Evolutionary conservation across 331 rosid species (phyloP).

Genomic region (Prunus yedoensis): DNA sequence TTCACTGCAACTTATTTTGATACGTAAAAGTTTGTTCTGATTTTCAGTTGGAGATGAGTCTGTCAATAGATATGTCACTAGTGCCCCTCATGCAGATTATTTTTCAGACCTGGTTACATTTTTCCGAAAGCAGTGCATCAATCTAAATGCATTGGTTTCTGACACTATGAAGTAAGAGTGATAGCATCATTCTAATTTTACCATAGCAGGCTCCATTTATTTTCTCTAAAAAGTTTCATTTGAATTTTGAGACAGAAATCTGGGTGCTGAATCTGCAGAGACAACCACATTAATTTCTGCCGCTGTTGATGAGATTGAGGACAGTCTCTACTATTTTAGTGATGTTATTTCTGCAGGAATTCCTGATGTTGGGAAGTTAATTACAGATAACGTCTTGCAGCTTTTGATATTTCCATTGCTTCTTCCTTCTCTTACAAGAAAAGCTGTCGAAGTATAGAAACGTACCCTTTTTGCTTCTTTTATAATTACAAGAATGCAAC

Average conservation of each 20-base stretch:
- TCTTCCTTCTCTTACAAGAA: slow-evolving; percentile 64
- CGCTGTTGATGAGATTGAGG: slow-evolving; percentile 85
- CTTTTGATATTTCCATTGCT: slow-evolving; percentile 74
- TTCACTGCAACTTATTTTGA: slow-evolving; percentile 9
- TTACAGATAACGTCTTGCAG: slow-evolving; percentile 69
- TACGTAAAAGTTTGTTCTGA: slow-evolving; percentile 24
- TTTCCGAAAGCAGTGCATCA: slow-evolving; percentile 67
- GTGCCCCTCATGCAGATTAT: slow-evolving; percentile 62
- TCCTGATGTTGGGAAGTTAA: slow-evolving; percentile 75
- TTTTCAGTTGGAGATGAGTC: slow-evolving; percentile 85
- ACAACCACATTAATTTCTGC: slow-evolving; percentile 51
- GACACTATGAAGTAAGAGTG: slow-evolving; percentile 53
- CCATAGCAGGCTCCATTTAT: slow-evolving; percentile 5
- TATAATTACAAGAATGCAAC: neutral
- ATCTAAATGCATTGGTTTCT: slow-evolving; percentile 56
- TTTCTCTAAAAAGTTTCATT: slow-evolving; percentile 30
- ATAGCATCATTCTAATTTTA: slow-evolving; percentile 17
- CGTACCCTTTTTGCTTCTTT: slow-evolving; percentile 19
- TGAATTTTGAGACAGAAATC: slow-evolving; percentile 53
- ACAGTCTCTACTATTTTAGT: slow-evolving; percentile 82
- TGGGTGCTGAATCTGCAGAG: slow-evolving; percentile 47
- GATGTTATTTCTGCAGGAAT: slow-evolving; percentile 88
- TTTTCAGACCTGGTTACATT: slow-evolving; percentile 67
- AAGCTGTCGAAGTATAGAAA: slow-evolving; percentile 50
- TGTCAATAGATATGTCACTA: slow-evolving; percentile 77